Evolutionary conservation across 2,329 filamentous ascomycete genomes (phyloP).

Genomic region (Lizonia empirigonia): DNA sequence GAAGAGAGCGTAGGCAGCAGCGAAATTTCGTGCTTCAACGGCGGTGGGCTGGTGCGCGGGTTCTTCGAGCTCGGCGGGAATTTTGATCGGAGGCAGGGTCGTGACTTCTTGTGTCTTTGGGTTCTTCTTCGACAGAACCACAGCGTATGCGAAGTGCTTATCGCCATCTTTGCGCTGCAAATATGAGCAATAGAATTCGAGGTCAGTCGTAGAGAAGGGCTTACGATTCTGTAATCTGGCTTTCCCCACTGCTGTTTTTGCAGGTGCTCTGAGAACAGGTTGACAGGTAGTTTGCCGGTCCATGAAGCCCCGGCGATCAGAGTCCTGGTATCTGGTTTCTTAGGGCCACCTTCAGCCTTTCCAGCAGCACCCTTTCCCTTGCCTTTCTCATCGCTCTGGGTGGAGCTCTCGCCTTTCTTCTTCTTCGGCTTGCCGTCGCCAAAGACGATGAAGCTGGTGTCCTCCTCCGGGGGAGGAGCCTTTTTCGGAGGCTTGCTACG

Average conservation of each 20-base stretch:
- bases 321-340: constrained; percentile 69
- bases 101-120: constrained; percentile 80
- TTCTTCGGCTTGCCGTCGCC: constrained; percentile 53
- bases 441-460: constrained; percentile 57
- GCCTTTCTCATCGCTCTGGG: constrained; percentile 32
- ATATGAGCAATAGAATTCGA: constrained; percentile 13
- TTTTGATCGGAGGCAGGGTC: constrained; percentile 78
- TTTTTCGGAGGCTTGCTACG: constrained; percentile 51
- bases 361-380: constrained; percentile 41
- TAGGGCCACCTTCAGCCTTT: constrained; percentile 52
- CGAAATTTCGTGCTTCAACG: constrained; percentile 90
- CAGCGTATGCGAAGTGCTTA: constrained; percentile 74
- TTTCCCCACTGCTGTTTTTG: constrained; percentile 96
- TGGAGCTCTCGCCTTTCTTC: constrained; percentile 40
- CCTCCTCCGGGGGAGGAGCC: constrained; percentile 51
- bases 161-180: constrained; percentile 70
- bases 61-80: constrained; percentile 77
- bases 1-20: constrained; percentile 89
- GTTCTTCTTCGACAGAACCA: constrained; percentile 76
- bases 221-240: constrained; percentile 84
- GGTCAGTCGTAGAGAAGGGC: background rate
- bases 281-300: constrained; percentile 96
- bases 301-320: constrained; percentile 93
- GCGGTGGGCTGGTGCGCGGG: constrained; percentile 77
- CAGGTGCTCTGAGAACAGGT: constrained; percentile 90